phyloP scores from a whole-genome alignment of 1,139 yeast species.

The Geotrichum restrictum region DNA sequence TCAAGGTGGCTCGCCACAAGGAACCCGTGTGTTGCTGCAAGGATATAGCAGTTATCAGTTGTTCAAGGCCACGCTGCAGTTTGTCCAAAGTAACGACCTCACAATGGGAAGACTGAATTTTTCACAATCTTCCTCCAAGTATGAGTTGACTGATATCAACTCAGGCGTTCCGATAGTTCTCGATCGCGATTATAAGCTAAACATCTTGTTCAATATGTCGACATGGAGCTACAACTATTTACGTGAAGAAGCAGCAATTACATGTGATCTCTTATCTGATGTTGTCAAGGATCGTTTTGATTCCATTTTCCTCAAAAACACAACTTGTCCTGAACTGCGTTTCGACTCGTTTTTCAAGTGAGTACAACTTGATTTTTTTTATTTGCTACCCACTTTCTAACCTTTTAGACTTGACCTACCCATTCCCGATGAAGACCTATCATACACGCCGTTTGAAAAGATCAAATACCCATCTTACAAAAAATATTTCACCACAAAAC shows the following conservation, averaged over 20 bases:
- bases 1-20: slow-evolving; percentile 77
- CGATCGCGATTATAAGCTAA: slow-evolving; percentile 70
- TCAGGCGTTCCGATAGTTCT: slow-evolving; percentile 41
- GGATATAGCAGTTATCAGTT: slow-evolving; percentile 92
- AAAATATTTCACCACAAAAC: slow-evolving; percentile 57
- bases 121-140: slow-evolving; percentile 21
- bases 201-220: slow-evolving; percentile 79
- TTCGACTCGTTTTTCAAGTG: slow-evolving; percentile 56
- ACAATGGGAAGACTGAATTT: slow-evolving; percentile 36
- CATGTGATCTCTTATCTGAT: slow-evolving; percentile 68
- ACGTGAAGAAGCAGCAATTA: slow-evolving; percentile 62
- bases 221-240: slow-evolving; percentile 60
- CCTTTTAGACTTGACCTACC: slow-evolving; percentile 24
- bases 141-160: slow-evolving; percentile 15
- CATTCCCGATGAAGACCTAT: slow-evolving; percentile 28
- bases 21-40: slow-evolving; percentile 69
- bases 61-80: slow-evolving; percentile 81
- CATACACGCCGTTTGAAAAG: slow-evolving; percentile 69
- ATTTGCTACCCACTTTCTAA: slow-evolving; percentile 3
- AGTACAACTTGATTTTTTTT: not conserved
- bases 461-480: slow-evolving; percentile 69
- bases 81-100: slow-evolving; percentile 73
- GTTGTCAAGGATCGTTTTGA: slow-evolving; percentile 81
- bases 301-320: slow-evolving; percentile 68
- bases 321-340: slow-evolving; percentile 52